Base-by-base conservation (phyloP, 2,329 filamentous ascomycete species). In the Reticulascus tulasneorum region DNA sequence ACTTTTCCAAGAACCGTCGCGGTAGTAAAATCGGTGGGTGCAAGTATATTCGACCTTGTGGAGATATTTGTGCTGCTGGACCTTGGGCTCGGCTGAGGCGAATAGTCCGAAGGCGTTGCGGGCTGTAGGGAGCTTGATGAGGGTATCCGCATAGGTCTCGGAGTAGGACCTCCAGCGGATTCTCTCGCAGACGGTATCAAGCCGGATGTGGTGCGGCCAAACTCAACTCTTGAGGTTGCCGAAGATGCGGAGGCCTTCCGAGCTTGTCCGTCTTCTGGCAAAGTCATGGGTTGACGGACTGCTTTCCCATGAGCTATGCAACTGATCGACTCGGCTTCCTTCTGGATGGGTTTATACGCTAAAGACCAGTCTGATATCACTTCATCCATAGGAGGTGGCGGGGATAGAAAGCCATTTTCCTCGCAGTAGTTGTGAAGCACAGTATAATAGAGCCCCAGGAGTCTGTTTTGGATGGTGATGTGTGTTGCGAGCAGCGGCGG, bases 401-500 rank as follows among this genome's bases (percentile, higher is more conserved):
- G 83, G 29, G 82, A 83, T 1, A 83, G 82, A 49, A 89, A 82
- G 6, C 75, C 69, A 47, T 80, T 70, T 20, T 83, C 75, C 47
- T 80, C 70, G 47, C 82, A 87, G 58, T 84, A 93, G 38, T 75
- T 78, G 54, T 89, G 80, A 7, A 91, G 64, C 5, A 79, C 71
- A 1, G 86, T 93, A 60, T 93, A 93, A 48, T 87, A 80, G 43
- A 89, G 72, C 0, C 80, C 86, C 6, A 93, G 75, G 33, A 93
- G 67, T 29, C 79, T 77, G 55, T 89, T 89, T 58, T 91, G 86
- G 19, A 89, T 79, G 53, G 84, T 71, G 28, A 91, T 78, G 51
- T 90, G 82, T 23, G 75, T 73, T 25, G 74, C 72, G 9, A 90
- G 70, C 15, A 94, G 67, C 34, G 79, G 77, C 19, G 86, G 84